Evolutionary conservation across 164 flowering plant species (phyloP), one percentile per base, ranked within the genome.

Genomic region (Stephania japonica): DNA sequence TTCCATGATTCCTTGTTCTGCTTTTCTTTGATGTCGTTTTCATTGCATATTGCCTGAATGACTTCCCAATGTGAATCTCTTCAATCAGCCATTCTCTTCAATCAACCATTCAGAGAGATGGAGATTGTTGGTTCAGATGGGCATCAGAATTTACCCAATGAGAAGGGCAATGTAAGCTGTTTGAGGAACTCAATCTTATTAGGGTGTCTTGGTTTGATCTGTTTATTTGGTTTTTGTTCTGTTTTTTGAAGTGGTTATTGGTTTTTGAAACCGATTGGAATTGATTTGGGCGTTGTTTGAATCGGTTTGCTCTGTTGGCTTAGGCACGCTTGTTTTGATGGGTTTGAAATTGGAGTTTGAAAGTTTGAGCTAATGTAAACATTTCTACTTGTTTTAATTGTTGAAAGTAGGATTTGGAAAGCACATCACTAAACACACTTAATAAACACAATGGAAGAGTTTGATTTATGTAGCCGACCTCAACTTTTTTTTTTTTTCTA

Each of bases 101-200:
- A n/a, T n/a, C n/a, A n/a, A n/a, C n/a, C n/a, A n/a, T n/a, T 44
- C 50, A 44, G 12, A 44, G 50, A 44, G 50, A 32, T 32, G 2
- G 75, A 65, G 41, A 67, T 73, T 9, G 65, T 73, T 67, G 49
- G 50, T 14, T 53, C 71, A 47, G 69, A 56, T 73, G 66, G 64
- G 1, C 16, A 23, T 38, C 23, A 21, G 18, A 25, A 66, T 2
- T 44, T 18, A 8, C 9, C 32, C 71, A 53, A 32, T 13, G 69
- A 73, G 23, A 23, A 53, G 47, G 65, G 14, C 65, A 72, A 42
- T 23, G 74, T 73, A 68, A 67, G 32, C 27, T 67, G 1, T 7
- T 41, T 56, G 9, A 6, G 16, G 38, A 43, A 19, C 26, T 14
- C 7, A 49, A 47, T 24, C 67, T 32, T 24, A 21, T 32, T 6